These are phyloP conservation scores for Fusarium floridanum DNA, from an alignment of 2,329 filamentous ascomycete species.

Conservation along the genomic window DNA sequence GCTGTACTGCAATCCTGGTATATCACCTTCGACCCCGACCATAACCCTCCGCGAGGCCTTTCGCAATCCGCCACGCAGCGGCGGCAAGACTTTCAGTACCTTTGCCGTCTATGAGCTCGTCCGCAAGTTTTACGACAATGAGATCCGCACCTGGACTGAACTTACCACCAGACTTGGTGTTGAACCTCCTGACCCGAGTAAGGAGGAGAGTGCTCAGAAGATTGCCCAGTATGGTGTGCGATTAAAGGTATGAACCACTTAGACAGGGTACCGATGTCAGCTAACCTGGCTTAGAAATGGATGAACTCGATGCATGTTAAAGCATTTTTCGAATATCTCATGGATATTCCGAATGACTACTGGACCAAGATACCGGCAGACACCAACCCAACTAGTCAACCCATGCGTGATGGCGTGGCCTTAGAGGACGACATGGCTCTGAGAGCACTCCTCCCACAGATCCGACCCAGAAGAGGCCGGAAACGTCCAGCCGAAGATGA, in stretches of 20 bases:
- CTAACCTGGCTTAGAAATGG: constrained; percentile 75
- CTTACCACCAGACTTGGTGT: constrained; percentile 89
- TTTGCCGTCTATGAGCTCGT: constrained; percentile 84
- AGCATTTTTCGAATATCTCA: constrained; percentile 92
- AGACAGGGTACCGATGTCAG: neutral
- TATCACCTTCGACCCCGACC: constrained; percentile 76
- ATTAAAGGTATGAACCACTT: constrained; percentile 74
- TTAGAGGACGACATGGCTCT: constrained; percentile 91
- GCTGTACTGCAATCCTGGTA: constrained; percentile 89
- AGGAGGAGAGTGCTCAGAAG: constrained; percentile 91
- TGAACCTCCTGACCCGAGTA: constrained; percentile 82
- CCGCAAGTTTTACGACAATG: constrained; percentile 80
- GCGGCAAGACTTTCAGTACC: constrained; percentile 86
- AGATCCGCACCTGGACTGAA: constrained; percentile 94
- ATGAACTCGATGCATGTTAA: constrained; percentile 97
- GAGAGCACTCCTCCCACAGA: constrained; percentile 84
- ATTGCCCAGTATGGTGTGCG: constrained; percentile 95
- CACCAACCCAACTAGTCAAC: constrained; percentile 71
- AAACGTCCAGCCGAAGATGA: constrained; percentile 75
- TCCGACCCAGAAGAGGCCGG: constrained; percentile 71
- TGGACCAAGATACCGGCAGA: constrained; percentile 80
- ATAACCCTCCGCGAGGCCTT: constrained; percentile 80
- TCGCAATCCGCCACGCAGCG: constrained; percentile 84
- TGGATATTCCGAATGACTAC: constrained; percentile 83
- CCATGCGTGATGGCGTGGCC: constrained; percentile 83